Percentiles rank a stretch among this genome's conserved stretches.
These are phyloP conservation scores for Pyrus bretschneideri DNA, from an alignment of 306 rosid genomes.

Conservation along the genomic window DNA sequence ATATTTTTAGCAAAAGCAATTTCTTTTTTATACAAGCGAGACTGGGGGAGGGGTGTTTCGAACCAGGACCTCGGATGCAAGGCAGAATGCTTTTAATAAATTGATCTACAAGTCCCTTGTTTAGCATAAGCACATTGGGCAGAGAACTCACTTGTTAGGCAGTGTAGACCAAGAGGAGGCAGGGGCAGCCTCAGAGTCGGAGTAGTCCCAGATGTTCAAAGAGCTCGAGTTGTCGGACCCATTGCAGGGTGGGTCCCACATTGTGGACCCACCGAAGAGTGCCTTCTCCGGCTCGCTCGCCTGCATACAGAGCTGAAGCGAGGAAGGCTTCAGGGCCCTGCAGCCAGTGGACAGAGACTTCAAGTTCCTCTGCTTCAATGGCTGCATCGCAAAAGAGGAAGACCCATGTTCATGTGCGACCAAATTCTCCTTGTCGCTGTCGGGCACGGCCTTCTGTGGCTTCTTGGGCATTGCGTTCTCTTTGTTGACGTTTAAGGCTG, in stretches of 20 bases:
- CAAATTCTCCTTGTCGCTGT: slow-evolving; percentile 45
- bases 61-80: no score
- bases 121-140: background rate
- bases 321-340: slow-evolving; percentile 51
- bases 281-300: slow-evolving; percentile 47
- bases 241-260: slow-evolving; percentile 32
- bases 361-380: slow-evolving; percentile 27
- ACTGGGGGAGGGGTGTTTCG: no score
- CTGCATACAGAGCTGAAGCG: slow-evolving; percentile 79
- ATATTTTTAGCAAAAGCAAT: background rate
- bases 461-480: slow-evolving; percentile 36
- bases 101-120: no score
- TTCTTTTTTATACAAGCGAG: no score
- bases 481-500: slow-evolving; percentile 7
- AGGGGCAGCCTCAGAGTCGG: slow-evolving; percentile 90
- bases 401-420: slow-evolving; percentile 25
- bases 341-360: slow-evolving; percentile 52
- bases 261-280: slow-evolving; percentile 28
- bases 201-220: slow-evolving; percentile 74
- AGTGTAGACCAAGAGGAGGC: slow-evolving; percentile 97
- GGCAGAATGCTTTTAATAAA: no score
- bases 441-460: background rate
- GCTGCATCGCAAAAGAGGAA: slow-evolving; percentile 12
- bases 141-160: slow-evolving; percentile 53
- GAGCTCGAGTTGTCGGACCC: slow-evolving; percentile 43